These are phyloP conservation scores for Colletotrichum sp. DNA, from an alignment of 2,329 filamentous ascomycete species.

Conservation along the genomic window DNA sequence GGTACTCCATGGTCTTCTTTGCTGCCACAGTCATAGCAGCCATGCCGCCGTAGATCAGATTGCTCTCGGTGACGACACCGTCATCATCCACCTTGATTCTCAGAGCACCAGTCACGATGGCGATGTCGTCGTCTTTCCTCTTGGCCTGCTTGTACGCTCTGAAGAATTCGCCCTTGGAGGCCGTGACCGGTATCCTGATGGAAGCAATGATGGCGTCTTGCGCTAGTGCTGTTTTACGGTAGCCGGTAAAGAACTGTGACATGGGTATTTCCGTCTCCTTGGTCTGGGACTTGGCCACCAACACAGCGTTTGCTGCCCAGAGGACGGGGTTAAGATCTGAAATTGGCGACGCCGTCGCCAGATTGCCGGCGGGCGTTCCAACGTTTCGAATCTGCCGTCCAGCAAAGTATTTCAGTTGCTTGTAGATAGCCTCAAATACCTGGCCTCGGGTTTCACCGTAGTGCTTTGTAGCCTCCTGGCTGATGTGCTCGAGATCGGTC, in stretches of 20 bases:
- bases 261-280: conserved; percentile 87
- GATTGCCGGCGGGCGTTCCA: conserved; percentile 93
- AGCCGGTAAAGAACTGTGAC: conserved; percentile 90
- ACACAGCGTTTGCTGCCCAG: conserved; percentile 81
- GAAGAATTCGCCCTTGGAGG: conserved; percentile 80
- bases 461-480: conserved; percentile 76
- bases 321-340: conserved; percentile 96
- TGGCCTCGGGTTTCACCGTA: conserved; percentile 78
- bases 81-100: conserved; percentile 73
- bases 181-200: conserved; percentile 82
- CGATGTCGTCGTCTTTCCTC: conserved; percentile 97
- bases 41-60: conserved; percentile 94
- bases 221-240: conserved; percentile 82
- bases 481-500: conserved; percentile 89
- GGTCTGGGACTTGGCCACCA: conserved; percentile 79
- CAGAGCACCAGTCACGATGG: conserved; percentile 90
- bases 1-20: conserved; percentile 75
- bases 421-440: conserved; percentile 88
- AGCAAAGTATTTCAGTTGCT: conserved; percentile 94
- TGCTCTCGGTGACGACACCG: conserved; percentile 74
- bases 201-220: conserved; percentile 84
- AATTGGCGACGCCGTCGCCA: conserved; percentile 94
- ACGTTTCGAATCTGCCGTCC: conserved; percentile 96
- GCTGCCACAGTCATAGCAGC: conserved; percentile 90
- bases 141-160: conserved; percentile 96